These are phyloP conservation scores for Biscogniauxia marginata DNA, from an alignment of 2,329 filamentous ascomycete genomes.

Conservation along the genomic window DNA sequence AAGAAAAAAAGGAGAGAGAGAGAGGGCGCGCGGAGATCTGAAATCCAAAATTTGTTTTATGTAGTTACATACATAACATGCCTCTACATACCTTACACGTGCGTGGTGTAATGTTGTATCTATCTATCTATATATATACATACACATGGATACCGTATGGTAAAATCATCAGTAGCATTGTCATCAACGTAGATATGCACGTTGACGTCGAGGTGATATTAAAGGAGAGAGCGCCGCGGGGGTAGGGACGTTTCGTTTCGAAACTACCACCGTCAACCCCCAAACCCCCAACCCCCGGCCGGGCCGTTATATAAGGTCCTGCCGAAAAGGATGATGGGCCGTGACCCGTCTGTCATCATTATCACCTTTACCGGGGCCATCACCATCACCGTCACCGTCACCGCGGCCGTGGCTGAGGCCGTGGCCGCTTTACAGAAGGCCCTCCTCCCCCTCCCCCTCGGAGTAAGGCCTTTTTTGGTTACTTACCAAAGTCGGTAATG, in stretches of 20 bases:
- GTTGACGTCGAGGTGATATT: background rate
- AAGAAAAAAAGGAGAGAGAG: background rate
- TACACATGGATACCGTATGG: background rate
- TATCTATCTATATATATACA: background rate
- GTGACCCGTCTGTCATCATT: background rate
- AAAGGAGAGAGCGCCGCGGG: too few relatives aligned
- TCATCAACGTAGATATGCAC: background rate
- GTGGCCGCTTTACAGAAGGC: background rate
- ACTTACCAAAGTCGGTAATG: background rate
- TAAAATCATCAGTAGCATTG: background rate
- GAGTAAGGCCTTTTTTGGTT: background rate
- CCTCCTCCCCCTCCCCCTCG: too few relatives aligned
- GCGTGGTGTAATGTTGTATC: too few relatives aligned
- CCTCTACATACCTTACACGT: background rate
- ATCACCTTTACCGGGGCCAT: background rate
- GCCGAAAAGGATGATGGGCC: background rate
- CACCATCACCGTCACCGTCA: background rate
- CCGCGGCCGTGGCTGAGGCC: too few relatives aligned
- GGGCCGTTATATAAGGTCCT: background rate
- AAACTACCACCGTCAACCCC: background rate
- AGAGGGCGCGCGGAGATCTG: background rate
- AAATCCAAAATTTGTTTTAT: background rate
- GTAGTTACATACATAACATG: background rate
- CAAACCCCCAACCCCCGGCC: background rate
- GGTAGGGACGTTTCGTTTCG: background rate